Base-by-base conservation (phyloP, 2,329 filamentous ascomycete species). In the Scleromitrula shiraiana region DNA sequence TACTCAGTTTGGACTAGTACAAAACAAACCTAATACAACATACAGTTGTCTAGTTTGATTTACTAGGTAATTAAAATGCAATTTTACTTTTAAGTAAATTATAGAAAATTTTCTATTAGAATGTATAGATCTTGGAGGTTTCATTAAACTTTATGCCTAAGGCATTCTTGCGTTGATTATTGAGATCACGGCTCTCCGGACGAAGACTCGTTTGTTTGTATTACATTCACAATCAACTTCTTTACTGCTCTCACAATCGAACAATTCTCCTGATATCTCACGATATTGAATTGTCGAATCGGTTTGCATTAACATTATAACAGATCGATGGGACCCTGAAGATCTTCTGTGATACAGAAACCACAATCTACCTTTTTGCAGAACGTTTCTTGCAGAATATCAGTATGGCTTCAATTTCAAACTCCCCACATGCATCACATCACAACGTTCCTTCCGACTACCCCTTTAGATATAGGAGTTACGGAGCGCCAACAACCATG, bases 401-500 rank as follows among this genome's bases (percentile, higher is more conserved):
- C 33, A 23, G 33, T 10, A 22, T 19, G 24, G 23, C 23, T 17
- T 10, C 33, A 22, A 27, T 23, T 38, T 30, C 17, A 15, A n/a
- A 2, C 33, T 38, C 17, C 36, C 26, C 23, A 24, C 12, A 38
- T 17, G 39, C 14, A 6, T 39, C 24, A 46, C 14, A 6, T 39
- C 24, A 39, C 24, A 15, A 30, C 24, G 37, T 8, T 39, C 19
- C 24, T 24, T 39, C 43, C 24, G n/a, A 27, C n/a, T 39, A 14
- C 43, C 35, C 32, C 22, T 49, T 49, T 32, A 14, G 20, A 43
- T n/a, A 29, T 30, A 27, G 41, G 45, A 48, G 45, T 48, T 19
- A 36, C 45, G 45, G 45, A 48, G 24, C 8, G 27, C 19, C 15
- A 29, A 7, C 26, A 17, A 26, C 15, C 12, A 29, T 40, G 22